phyloP scores from a whole-genome alignment of 257 asterid genomes.

The Nicotiana obtusifolia region DNA sequence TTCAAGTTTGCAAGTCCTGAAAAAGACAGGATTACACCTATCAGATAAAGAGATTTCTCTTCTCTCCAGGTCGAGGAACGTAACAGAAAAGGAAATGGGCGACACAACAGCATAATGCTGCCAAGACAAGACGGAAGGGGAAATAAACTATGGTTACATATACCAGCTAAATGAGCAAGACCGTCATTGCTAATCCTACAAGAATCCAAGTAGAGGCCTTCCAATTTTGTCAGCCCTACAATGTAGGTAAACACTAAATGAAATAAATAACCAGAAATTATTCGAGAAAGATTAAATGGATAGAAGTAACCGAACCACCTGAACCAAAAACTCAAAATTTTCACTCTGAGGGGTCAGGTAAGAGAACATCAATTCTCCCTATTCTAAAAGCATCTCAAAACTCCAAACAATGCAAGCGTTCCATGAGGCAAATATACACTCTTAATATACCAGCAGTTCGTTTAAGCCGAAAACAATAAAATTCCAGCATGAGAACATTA shows the following conservation, averaged over 20 bases:
- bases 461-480: neutral
- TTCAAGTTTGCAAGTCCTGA: conserved; percentile 13
- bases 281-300: neutral
- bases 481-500: neutral
- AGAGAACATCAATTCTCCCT: neutral
- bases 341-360: neutral
- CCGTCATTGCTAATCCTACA: conserved; percentile 13
- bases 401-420: neutral
- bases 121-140: neutral
- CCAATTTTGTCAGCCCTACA: conserved; percentile 13
- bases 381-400: neutral
- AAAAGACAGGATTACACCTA: neutral
- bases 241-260: neutral
- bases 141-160: neutral
- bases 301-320: conserved; percentile 2
- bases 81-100: neutral
- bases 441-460: neutral
- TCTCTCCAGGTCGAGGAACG: neutral
- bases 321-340: neutral
- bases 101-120: neutral
- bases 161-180: conserved; percentile 17
- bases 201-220: conserved; percentile 15
- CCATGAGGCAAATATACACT: neutral
- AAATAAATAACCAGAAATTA: neutral
- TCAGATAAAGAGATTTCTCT: neutral